Evolutionary conservation across 768 basidiomycete genomes (phyloP).

Genomic region (Pholiota microspora): DNA sequence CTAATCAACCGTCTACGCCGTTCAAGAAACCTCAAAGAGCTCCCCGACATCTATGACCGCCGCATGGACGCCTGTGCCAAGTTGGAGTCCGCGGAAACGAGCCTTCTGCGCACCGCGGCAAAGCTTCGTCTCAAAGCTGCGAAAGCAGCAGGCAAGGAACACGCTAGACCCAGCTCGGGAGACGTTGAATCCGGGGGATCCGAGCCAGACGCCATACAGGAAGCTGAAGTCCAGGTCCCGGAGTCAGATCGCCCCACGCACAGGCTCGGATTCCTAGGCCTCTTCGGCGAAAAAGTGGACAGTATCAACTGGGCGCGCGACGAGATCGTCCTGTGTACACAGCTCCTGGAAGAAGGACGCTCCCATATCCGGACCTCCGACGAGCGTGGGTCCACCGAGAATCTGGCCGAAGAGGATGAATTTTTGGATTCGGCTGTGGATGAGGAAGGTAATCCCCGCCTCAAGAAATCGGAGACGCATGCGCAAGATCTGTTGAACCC

Average conservation of each 20-base stretch:
- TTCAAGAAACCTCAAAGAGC: conserved; percentile 78
- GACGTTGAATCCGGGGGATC: conserved; percentile 10
- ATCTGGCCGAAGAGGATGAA: conserved; percentile 9
- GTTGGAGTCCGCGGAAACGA: conserved; percentile 85
- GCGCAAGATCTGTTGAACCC: conserved; percentile 13
- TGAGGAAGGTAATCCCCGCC: conserved; percentile 16
- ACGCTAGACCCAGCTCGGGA: conserved; percentile 2
- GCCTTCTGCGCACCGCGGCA: conserved; percentile 69
- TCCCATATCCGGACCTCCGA: conserved; percentile 30
- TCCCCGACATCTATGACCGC: conserved; percentile 81
- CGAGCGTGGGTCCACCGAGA: conserved; percentile 16
- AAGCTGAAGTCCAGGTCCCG: conserved; percentile 46
- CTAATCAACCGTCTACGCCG: background rate
- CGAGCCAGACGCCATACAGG: conserved; percentile 11
- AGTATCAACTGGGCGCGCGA: conserved; percentile 85
- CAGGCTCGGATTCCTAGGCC: conserved; percentile 57
- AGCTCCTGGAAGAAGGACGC: conserved; percentile 51
- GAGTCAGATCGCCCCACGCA: conserved; percentile 74
- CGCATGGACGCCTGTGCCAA: conserved; percentile 70
- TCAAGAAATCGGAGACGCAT: conserved; percentile 1
- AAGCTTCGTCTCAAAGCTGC: conserved; percentile 62
- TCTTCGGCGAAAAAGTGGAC: conserved; percentile 88
- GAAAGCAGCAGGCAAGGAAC: conserved; percentile 42
- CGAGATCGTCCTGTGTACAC: conserved; percentile 62
- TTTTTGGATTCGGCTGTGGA: conserved; percentile 14